Evolutionary conservation across 1,284 basidiomycete species (phyloP), one percentile per base, ranked within the genome.

Genomic region (Cryptococcus sp.): DNA sequence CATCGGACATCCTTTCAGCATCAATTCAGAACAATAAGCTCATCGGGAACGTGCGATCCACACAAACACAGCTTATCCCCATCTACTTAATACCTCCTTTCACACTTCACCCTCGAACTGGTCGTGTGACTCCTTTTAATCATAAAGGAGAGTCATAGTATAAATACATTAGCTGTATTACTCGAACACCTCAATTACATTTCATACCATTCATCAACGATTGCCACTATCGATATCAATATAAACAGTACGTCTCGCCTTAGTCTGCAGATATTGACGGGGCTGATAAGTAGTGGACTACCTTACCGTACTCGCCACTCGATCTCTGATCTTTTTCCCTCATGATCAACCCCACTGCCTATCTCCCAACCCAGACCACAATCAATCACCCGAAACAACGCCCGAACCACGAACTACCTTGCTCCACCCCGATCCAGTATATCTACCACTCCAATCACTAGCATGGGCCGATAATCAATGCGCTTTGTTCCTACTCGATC

Each of bases 251-350:
- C 9, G 32, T 34, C 10, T n/a, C 10, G 32, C 32, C 32, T 34
- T 34, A 16, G 10, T 9, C 32, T 16, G 32, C 32, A 9, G 32
- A 16, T 16, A 34, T 34, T 9, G 32, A 34, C 32, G 10, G 32
- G 9, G 39, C 39, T 41, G 39, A 41, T 19, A 10, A 21, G 19
- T 19, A 41, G 39, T 73, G 70, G 68, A 71, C 60, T 73, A 73
- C 59, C 63, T 73, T 45, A 67, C 62, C 7, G 62, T 71, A 45
- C 58, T 73, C 49, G 54, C 66, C 41, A 63, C 65, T 21, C 60
- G 63, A 23, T 65, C 62, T 3, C 56, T 73, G 9, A 55, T 66
- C 21, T 60, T 73, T 25, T 73, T 73, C 58, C 48, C 61, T 22
- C 24, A 18, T 7, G 13, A 24, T 24, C 48, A 23, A 14, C 46